Base-by-base conservation (phyloP, 2,329 filamentous ascomycete genomes). In the Boeremia exigua region DNA sequence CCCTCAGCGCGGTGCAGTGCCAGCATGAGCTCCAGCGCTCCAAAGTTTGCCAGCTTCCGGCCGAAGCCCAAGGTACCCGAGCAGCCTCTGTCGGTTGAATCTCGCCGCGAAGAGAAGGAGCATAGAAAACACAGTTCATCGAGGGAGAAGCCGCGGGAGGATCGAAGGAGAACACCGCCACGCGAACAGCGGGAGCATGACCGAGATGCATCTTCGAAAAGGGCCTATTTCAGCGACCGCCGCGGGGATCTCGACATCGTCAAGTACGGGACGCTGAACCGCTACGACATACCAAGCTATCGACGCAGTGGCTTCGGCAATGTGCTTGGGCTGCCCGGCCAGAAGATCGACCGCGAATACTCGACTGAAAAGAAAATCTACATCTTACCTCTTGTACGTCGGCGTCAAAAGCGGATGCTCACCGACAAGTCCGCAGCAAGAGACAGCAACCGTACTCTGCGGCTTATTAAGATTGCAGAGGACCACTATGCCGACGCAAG, bases 201-300 rank as follows among this genome's bases (percentile, higher is more conserved):
- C 10, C 30, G 38, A 14, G 39, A 57, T n/a, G 30, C 36, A 0
- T 11, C 32, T 11, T 39, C 57, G 23, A 58, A 52, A 6, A 66
- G 61, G 25, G 8, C 44, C 8, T 72, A 66, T 43, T 67, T 68
- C 44, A 69, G 66, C 47, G 94, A 98, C 74, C 85, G 80, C 37
- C 87, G 86, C 67, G 93, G 94, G 0, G 94, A 98, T 67, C 79
- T 82, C 4, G 82, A 92, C 43, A 92, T 95, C 61, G 74, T 89
- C 39, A 83, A 83, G 25, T 97, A 93, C 71, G 91, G 90, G 2
- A 83, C 85, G 27, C 82, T 90, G 34, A 87, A 96, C 70, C 85
- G 85, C 32, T 90, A 89, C 61, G 84, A 83, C 49, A 77, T 96
- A 10, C 92, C 92, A 0, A 67, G 76, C 2, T 97, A 96, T 70